Evolutionary conservation across 345 rosid genomes (phyloP).

Genomic region (Draba incana): DNA sequence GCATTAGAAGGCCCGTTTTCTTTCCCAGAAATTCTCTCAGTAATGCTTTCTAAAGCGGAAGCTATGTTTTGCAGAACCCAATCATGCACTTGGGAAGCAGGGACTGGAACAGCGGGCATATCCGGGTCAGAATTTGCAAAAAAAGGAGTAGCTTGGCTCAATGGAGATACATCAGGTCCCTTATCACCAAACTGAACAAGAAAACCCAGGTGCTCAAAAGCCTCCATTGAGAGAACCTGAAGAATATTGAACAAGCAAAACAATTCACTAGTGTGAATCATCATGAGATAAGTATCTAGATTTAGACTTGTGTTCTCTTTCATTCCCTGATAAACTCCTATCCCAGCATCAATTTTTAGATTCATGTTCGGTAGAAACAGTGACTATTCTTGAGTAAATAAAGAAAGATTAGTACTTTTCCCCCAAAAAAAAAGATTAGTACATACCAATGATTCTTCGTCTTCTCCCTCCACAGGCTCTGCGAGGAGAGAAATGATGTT

Average conservation of each 20-base stretch:
- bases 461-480: slow-evolving; percentile 90
- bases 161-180: slow-evolving; percentile 73
- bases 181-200: slow-evolving; percentile 92
- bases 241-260: slow-evolving; percentile 32
- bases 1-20: slow-evolving; percentile 78
- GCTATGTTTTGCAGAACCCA: slow-evolving; percentile 89
- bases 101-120: slow-evolving; percentile 97
- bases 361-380: not conserved
- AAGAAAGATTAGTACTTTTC: not conserved
- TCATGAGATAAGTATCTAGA: slow-evolving; percentile 8
- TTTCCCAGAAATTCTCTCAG: slow-evolving; percentile 86
- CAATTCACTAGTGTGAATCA: slow-evolving; percentile 30
- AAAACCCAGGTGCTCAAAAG: slow-evolving; percentile 95
- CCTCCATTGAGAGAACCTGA: slow-evolving; percentile 91
- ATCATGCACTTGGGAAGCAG: slow-evolving; percentile 83
- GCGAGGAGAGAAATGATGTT: slow-evolving; percentile 87
- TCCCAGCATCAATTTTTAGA: not conserved
- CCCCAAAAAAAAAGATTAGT: slow-evolving; percentile 4
- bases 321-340: not conserved
- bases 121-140: slow-evolving; percentile 99
- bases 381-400: not conserved
- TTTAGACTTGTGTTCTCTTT: slow-evolving; percentile 15
- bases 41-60: slow-evolving; percentile 70
- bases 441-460: slow-evolving; percentile 87
- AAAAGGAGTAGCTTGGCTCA: slow-evolving; percentile 93